A percentile compares a stretch with the other conserved stretches of the same genome.
Conservation (phyloP, 2,329 filamentous ascomycete species). For the Fusarium fujikuroi region DNA sequence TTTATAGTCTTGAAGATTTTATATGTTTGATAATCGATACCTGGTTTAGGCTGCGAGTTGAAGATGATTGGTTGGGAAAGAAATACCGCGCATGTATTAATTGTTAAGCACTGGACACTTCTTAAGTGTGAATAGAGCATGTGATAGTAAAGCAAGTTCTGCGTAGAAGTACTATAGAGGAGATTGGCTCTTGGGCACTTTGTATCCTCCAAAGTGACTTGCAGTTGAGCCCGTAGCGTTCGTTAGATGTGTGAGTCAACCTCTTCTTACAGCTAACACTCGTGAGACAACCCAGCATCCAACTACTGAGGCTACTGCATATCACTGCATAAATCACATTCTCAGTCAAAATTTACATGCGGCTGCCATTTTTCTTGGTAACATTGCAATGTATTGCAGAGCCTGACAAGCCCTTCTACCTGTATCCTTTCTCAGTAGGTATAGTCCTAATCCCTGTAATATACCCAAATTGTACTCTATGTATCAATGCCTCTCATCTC, state of each 20-base stretch:
- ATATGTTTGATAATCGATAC: conserved; percentile 19
- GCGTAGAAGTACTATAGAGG: too few species aligned
- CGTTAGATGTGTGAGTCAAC: neutral
- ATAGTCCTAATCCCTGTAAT: neutral
- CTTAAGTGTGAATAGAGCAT: neutral
- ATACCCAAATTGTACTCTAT: conserved; percentile 19
- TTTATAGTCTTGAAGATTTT: neutral
- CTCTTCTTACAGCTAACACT: neutral
- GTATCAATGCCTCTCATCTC: conserved; percentile 16
- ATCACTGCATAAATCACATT: neutral
- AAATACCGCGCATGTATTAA: conserved; percentile 7
- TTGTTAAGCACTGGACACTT: neutral
- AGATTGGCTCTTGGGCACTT: too few species aligned
- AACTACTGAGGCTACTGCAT: neutral
- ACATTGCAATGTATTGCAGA: neutral
- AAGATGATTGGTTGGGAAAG: conserved; percentile 22
- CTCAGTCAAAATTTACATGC: neutral
- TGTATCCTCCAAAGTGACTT: neutral
- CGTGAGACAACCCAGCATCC: neutral
- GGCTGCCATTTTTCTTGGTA: neutral
- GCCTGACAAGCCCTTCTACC: neutral
- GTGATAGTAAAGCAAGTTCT: neutral
- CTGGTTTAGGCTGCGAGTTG: conserved; percentile 29
- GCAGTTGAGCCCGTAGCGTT: neutral
- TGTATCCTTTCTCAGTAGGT: neutral